Conservation (phyloP, 768 basidiomycete species). For the Suillus clintonianus region DNA sequence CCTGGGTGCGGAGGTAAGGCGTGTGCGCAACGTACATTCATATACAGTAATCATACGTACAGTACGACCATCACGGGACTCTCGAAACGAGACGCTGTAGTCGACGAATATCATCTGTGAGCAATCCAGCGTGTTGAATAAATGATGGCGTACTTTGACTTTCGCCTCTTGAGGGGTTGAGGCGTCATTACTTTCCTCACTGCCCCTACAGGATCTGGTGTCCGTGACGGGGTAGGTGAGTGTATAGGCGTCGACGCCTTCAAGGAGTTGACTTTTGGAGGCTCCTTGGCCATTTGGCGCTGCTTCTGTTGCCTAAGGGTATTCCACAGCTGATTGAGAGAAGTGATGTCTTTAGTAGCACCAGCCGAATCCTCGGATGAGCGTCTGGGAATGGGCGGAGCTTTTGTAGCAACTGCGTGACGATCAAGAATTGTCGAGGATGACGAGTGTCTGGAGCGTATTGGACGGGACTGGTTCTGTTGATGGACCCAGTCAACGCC, state of each 20-base stretch:
- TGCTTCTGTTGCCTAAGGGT: slow-evolving; percentile 67
- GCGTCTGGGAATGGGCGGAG: slow-evolving; percentile 16
- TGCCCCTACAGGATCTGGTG: slow-evolving; percentile 23
- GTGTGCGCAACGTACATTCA: slow-evolving; percentile 13
- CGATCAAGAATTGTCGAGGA: slow-evolving; percentile 12
- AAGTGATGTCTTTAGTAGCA: slow-evolving; percentile 27
- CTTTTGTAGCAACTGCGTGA: slow-evolving; percentile 21
- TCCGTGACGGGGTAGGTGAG: slow-evolving; percentile 22
- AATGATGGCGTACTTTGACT: slow-evolving; percentile 59
- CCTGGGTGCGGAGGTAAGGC: slow-evolving; percentile 35
- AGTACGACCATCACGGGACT: slow-evolving; percentile 67
- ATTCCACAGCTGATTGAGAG: slow-evolving; percentile 65
- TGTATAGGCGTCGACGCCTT: slow-evolving; percentile 33
- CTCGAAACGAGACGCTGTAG: slow-evolving; percentile 64
- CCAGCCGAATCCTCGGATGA: slow-evolving; percentile 11
- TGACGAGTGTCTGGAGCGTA: slow-evolving; percentile 23
- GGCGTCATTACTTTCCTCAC: slow-evolving; percentile 35
- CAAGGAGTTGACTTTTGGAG: slow-evolving; percentile 70
- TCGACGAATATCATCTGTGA: slow-evolving; percentile 12
- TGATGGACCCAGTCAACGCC: slow-evolving; percentile 29
- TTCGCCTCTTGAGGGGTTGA: slow-evolving; percentile 52
- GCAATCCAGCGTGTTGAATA: slow-evolving; percentile 5
- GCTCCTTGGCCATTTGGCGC: slow-evolving; percentile 64
- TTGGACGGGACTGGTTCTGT: slow-evolving; percentile 14
- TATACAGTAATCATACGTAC: slow-evolving; percentile 30